Evolutionary conservation across 2,329 filamentous ascomycete genomes (phyloP), one percentile per base, ranked within the genome.

Genomic region (Ceratocystis diversiconidia): DNA sequence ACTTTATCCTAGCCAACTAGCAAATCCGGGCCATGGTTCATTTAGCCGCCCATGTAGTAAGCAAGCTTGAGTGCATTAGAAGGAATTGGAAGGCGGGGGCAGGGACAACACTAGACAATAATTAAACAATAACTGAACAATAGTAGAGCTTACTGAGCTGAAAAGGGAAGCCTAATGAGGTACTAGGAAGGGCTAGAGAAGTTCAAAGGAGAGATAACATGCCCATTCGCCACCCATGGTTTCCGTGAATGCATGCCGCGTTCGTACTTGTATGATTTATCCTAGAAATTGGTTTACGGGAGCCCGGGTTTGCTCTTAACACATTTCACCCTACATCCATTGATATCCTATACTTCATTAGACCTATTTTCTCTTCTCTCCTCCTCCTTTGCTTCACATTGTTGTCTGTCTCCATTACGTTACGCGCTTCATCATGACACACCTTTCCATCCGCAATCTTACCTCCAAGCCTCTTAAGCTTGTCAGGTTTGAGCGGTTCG

Each of bases 371-470:
- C 28, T 25, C 50, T 55, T 22, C 15, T 55, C 50, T 55, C 50
- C 12, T 22, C 32, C 55, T 19, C 17, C 28, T 36, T 59, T 28
- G 25, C 30, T 59, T 59, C 28, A 19, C 8, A 12, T 12, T 41
- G 3, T 59, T 36, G 28, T 1, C 55, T 36, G 15, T 19, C 19
- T 15, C 28, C 19, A 8, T 4, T 15, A 15, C 36, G 6, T 36
- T n/a, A 1, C 55, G 55, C 28, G 15, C n/a, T 59, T n/a, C 55
- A 25, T 36, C 28, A 82, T 82, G 80, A 74, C 77, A 19, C 74
- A 76, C 66, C 77, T 96, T 70, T 88, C 82, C 3, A 83, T 96
- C 71, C 90, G 92, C 71, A 96, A 96, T 74, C 78, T 95, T 69
- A 92, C 89, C 57, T 79, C 83, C 66, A 85, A 82, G 61, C 80